These are phyloP conservation scores for Phytophthora fragariaefolia DNA, from an alignment of 352 stramenopile genomes.

Conservation along the genomic window DNA sequence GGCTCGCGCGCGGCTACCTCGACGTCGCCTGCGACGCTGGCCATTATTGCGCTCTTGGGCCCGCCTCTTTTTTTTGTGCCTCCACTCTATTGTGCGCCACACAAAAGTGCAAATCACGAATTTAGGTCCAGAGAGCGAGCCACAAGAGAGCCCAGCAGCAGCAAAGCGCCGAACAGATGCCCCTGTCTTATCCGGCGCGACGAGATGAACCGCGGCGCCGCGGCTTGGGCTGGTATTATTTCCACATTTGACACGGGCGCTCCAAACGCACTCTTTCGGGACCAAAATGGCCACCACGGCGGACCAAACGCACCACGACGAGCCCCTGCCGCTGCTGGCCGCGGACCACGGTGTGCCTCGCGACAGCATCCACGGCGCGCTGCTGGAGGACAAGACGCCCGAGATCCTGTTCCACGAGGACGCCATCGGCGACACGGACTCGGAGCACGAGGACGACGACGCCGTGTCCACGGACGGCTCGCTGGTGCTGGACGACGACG, in stretches of 20 bases:
- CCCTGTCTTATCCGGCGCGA: slow-evolving; percentile 21
- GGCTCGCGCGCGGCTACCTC: background rate
- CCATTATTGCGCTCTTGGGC: too few relatives aligned
- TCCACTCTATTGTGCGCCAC: background rate
- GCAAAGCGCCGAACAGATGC: slow-evolving; percentile 16
- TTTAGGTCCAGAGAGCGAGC: slow-evolving; percentile 7
- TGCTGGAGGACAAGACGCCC: slow-evolving; percentile 40
- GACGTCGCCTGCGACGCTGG: background rate
- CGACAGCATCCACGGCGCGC: slow-evolving; percentile 27
- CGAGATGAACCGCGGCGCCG: slow-evolving; percentile 14
- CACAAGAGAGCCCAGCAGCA: slow-evolving; percentile 2
- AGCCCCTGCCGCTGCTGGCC: slow-evolving; percentile 27
- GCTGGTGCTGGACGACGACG: slow-evolving; percentile 29
- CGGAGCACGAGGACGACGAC: slow-evolving; percentile 35
- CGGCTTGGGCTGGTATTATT: slow-evolving; percentile 19
- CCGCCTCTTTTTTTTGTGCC: background rate
- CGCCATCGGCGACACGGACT: slow-evolving; percentile 38
- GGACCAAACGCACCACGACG: slow-evolving; percentile 13
- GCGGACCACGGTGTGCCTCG: background rate
- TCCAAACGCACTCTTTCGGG: too few relatives aligned
- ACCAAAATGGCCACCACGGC: too few relatives aligned
- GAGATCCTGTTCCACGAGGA: slow-evolving; percentile 45
- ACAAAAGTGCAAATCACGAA: slow-evolving; percentile 22
- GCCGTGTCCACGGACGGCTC: slow-evolving; percentile 25
- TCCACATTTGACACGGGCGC: slow-evolving; percentile 24